Evolutionary conservation across 805 yeast genomes (phyloP), one percentile per base, ranked within the genome.

Genomic region (Ogataea chonburiensis): DNA sequence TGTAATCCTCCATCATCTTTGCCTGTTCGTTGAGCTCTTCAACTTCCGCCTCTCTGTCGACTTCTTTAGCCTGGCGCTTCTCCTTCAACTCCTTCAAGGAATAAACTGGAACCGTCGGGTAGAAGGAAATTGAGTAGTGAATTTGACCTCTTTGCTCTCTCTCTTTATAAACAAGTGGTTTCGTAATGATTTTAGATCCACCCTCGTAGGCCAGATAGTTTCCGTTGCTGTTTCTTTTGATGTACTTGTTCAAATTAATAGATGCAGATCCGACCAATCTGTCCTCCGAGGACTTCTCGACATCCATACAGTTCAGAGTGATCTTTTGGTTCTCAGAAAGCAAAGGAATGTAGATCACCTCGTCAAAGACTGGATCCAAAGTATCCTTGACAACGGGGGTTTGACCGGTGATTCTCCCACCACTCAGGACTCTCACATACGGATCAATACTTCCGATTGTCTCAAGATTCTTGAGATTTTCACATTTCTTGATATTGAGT

Each of bases 361-460:
- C 71, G 50, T 81, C 71, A 60, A 72, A 85, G n/a, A 52, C 48
- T 3, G 91, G 89, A 40, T 75, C 64, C 21, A 68, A 53, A 2
- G 77, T 68, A 31, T 75, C 70, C 9, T 77, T 73, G 46, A 72
- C 72, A 37, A 73, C 73, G 1, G 63, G 54, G 2, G 93, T 78
- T 44, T 66, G 69, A 36, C 71, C 81, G 42, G 68, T 70, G 24
- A 74, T 52, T 53, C 73, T 74, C 47, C 82, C 83, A 50, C 79
- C 77, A 40, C 76, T 58, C 23, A 74, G 51, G 7, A 83, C 68
- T 41, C 74, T 70, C 24, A 81, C 77, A 50, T 82, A 84, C 4
- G 94, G 93, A 59, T 85, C 89, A 50, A 83, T 78, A 38, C 72
- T 75, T 38, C 93, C 91, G 33, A 82, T 72, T 11, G 79, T 70